These are phyloP conservation scores for Aspergillus piperis DNA, from an alignment of 2,329 filamentous ascomycete species.

Conservation along the genomic window DNA sequence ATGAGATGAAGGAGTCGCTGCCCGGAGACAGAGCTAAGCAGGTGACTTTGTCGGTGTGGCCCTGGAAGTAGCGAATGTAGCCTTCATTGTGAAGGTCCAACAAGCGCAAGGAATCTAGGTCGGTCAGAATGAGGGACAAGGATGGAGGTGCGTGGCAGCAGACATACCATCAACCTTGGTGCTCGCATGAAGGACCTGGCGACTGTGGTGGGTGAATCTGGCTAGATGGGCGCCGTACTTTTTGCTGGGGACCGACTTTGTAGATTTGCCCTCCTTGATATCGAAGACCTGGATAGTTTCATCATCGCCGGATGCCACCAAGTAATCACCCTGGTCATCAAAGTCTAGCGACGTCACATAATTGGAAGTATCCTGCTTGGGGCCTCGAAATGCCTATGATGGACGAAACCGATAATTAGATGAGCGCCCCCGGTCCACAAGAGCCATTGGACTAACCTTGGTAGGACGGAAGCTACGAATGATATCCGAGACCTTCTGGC, in stretches of 20 bases:
- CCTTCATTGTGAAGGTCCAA: conserved; percentile 88
- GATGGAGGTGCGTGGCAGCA: not conserved
- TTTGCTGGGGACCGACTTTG: conserved; percentile 87
- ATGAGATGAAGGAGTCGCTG: conserved; percentile 88
- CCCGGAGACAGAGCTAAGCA: conserved; percentile 81
- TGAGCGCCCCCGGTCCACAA: not conserved
- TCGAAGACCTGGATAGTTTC: conserved; percentile 96
- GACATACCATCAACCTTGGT: conserved; percentile 83
- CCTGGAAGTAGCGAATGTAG: conserved; percentile 94
- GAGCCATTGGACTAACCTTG: conserved; percentile 58
- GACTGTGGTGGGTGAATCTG: conserved; percentile 87
- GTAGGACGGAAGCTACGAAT: conserved; percentile 76
- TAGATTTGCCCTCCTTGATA: conserved; percentile 82
- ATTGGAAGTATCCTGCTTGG: conserved; percentile 48
- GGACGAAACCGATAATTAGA: conserved; percentile 12
- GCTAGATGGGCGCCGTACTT: conserved; percentile 96
- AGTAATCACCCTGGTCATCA: conserved; percentile 88
- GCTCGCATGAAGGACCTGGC: conserved; percentile 90
- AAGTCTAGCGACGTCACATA: conserved; percentile 91
- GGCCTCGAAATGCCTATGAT: conserved; percentile 34
- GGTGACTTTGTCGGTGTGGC: conserved; percentile 83
- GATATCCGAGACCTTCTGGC: conserved; percentile 73
- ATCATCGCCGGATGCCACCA: conserved; percentile 89
- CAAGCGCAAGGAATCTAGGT: conserved; percentile 73
- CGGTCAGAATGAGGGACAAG: conserved; percentile 1